Evolutionary conservation across 73 alveolate genomes (phyloP).

Genomic region (Paramecium sexaurelia): DNA sequence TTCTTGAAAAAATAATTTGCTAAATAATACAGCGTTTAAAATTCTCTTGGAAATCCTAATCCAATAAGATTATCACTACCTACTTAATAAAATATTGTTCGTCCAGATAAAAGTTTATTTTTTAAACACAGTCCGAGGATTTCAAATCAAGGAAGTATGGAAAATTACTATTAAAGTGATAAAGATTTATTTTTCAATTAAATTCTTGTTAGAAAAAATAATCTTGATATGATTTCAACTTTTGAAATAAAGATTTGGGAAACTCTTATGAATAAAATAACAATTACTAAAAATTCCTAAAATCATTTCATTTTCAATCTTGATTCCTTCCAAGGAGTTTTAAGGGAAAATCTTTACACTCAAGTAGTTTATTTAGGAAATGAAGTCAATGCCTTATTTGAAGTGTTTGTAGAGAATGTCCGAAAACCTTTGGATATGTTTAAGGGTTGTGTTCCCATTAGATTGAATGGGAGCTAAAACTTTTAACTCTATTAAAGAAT

Average conservation of each 20-base stretch:
- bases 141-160: background rate
- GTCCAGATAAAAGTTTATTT: background rate
- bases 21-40: background rate
- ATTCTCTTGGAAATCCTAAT: background rate
- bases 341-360: background rate
- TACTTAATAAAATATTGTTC: background rate
- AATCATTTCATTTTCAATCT: background rate
- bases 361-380: slow-evolving; percentile 28
- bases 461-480: slow-evolving; percentile 29
- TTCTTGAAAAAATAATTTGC: slow-evolving; percentile 12
- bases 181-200: slow-evolving; percentile 4
- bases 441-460: background rate
- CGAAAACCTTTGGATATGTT: slow-evolving; percentile 12
- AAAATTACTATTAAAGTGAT: background rate
- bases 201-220: background rate
- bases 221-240: slow-evolving; percentile 13
- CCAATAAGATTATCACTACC: background rate
- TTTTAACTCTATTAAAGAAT: background rate
- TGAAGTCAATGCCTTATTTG: slow-evolving; percentile 35
- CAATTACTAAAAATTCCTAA: background rate
- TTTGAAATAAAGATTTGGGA: slow-evolving; percentile 58
- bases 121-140: background rate
- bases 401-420: background rate
- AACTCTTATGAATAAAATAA: background rate
- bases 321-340: slow-evolving; percentile 27